Conservation (phyloP, 2,329 filamentous ascomycete species). For the Aspergillus uvarum region DNA sequence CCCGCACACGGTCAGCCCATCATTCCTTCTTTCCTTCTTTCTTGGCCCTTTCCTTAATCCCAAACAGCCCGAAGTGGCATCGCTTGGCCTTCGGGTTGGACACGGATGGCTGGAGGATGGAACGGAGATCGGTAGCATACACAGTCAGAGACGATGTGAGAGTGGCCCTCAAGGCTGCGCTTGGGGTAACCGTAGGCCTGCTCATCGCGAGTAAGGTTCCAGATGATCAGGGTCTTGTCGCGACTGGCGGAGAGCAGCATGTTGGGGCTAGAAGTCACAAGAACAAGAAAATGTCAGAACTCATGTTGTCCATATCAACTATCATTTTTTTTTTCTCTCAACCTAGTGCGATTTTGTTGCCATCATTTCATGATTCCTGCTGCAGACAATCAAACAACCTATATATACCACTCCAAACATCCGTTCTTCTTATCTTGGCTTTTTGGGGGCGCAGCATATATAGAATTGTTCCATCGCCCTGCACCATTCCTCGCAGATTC, state of each 20-base stretch:
- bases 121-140: slow-evolving; percentile 61
- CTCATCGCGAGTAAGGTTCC: slow-evolving; percentile 99
- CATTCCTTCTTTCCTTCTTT: slow-evolving; percentile 9
- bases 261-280: slow-evolving; percentile 70
- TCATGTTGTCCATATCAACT: slow-evolving; percentile 27
- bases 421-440: slow-evolving; percentile 2
- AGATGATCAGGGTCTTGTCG: slow-evolving; percentile 99
- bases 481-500: background rate
- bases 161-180: slow-evolving; percentile 97
- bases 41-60: slow-evolving; percentile 10
- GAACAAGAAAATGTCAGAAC: slow-evolving; percentile 38
- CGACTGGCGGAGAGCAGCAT: slow-evolving; percentile 97
- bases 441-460: background rate
- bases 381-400: background rate
- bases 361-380: background rate
- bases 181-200: slow-evolving; percentile 98
- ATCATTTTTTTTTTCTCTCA: slow-evolving; percentile 9
- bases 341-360: background rate
- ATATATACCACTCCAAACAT: background rate
- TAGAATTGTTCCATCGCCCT: slow-evolving; percentile 13
- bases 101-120: slow-evolving; percentile 4
- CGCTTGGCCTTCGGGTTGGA: background rate
- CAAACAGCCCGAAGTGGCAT: slow-evolving; percentile 1
- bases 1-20: slow-evolving; percentile 31
- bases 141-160: slow-evolving; percentile 99